Evolutionary conservation across 2,329 filamentous ascomycete genomes (phyloP), one percentile per base, ranked within the genome.

Genomic region (Colletotrichum lini): DNA sequence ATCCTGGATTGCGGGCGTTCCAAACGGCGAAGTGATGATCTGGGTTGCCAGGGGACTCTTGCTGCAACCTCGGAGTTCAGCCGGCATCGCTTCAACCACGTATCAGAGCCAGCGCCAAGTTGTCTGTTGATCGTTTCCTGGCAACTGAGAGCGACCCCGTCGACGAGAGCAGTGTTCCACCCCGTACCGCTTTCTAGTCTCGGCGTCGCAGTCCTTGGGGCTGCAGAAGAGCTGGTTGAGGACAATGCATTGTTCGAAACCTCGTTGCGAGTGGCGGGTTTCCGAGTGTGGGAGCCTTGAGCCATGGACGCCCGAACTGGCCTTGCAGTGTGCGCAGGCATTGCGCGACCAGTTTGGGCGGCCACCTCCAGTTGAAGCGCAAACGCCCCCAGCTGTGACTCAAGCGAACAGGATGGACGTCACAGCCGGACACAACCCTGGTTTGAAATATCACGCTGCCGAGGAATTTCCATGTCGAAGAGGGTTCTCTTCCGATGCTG

Each of bases 301-400:
- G 50, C 30, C 47, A 44, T 50, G 56, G 67, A 12, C 67, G 42
- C 13, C 23, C 35, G 35, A 49, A 50, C 10, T 49, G 58, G 65
- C 58, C 69, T 72, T 58, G 65, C 69, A 59, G 58, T 71, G 52
- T 69, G 45, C 21, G 42, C 35, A 49, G 53, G 67, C 61, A 52
- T 65, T 71, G 65, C 69, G 58, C 65, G 69, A 59, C 65, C 69
- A 42, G 45, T 65, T 72, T 50, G 52, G 18, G 60, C 54, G 70
- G 23, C 66, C 65, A 40, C 35, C 23, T 68, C 21, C 44, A 26
- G 40, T 57, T 59, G 40, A 35, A 58, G 54, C 38, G 54, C 58
- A 69, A 26, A 30, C 52, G 13, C 52, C 58, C 35, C 21, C 47
- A 21, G 35, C 10, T 42, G 63, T 35, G 64, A 57, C 15, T 59